phyloP scores from a whole-genome alignment of 805 yeast species.

The Metschnikowia bowlesiae region DNA sequence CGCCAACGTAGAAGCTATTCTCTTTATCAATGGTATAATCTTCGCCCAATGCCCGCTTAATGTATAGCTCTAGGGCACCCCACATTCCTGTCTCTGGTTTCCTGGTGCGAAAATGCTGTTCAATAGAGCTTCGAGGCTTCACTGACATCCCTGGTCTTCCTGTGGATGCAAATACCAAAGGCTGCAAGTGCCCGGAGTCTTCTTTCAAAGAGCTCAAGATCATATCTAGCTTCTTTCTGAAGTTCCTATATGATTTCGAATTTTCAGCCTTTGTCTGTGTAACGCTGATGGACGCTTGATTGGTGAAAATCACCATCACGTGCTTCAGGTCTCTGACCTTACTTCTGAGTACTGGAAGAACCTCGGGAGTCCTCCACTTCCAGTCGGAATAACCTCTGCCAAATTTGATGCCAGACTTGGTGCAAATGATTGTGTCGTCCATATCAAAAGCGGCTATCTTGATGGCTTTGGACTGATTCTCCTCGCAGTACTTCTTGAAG shows the following conservation, averaged over 20 bases:
- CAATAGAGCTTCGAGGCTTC: conserved; percentile 21
- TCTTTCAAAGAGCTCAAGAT: conserved; percentile 30
- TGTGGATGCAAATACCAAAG: conserved; percentile 61
- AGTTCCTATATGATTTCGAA: conserved; percentile 35
- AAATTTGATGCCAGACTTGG: conserved; percentile 60
- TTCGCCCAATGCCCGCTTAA: conserved; percentile 19
- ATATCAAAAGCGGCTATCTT: conserved; percentile 75
- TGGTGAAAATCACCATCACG: conserved; percentile 69
- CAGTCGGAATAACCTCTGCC: conserved; percentile 66
- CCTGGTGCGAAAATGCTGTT: conserved; percentile 42
- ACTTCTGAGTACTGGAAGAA: conserved; percentile 17
- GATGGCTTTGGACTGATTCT: conserved; percentile 7
- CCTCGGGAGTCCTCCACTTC: conserved; percentile 44
- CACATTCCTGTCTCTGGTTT: conserved; percentile 85
- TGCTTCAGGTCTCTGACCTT: conserved; percentile 25
- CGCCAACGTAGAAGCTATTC: conserved; percentile 76
- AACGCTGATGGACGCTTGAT: conserved; percentile 71
- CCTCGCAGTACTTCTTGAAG: background rate
- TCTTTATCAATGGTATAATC: conserved; percentile 33
- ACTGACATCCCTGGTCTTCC: conserved; percentile 40
- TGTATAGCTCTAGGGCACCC: conserved; percentile 44
- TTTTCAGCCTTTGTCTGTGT: conserved; percentile 12
- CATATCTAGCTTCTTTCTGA: conserved; percentile 38
- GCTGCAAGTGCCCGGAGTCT: conserved; percentile 17
- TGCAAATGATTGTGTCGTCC: conserved; percentile 70